These are phyloP conservation scores for Quercus lobata DNA, from an alignment of 331 rosid species.

Conservation along the genomic window DNA sequence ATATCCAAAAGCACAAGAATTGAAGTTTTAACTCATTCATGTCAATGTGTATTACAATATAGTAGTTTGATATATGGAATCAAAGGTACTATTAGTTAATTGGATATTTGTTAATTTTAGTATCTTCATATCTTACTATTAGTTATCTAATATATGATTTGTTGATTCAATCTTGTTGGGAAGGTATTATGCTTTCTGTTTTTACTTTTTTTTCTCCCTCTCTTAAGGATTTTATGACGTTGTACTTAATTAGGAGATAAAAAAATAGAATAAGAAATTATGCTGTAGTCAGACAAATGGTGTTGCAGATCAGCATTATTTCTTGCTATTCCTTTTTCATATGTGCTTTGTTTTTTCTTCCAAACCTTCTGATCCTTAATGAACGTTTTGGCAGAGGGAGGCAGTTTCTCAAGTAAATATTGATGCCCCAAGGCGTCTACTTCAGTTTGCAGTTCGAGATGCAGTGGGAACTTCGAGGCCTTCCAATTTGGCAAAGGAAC, in stretches of 20 bases:
- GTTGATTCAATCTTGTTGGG: too few species aligned
- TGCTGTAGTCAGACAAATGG: background rate
- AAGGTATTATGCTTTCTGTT: too few species aligned
- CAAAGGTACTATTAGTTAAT: too few species aligned
- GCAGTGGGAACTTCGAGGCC: slow-evolving; percentile 72
- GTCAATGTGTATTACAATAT: too few species aligned
- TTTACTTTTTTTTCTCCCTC: too few species aligned
- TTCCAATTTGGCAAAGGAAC: slow-evolving; percentile 45
- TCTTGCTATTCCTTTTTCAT: background rate
- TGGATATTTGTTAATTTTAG: too few species aligned
- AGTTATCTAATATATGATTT: too few species aligned
- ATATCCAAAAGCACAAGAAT: too few species aligned
- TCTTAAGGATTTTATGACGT: background rate
- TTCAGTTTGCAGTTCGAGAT: slow-evolving; percentile 94
- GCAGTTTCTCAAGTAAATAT: slow-evolving; percentile 44
- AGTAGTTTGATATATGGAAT: too few species aligned
- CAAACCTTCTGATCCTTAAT: slow-evolving; percentile 25
- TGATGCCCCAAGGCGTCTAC: slow-evolving; percentile 82
- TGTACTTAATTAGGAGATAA: background rate
- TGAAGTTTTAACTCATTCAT: too few species aligned
- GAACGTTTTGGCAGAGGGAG: slow-evolving; percentile 56
- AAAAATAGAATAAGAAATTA: background rate
- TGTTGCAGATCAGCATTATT: background rate
- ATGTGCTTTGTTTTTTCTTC: slow-evolving; percentile 13
- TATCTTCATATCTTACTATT: too few species aligned